Conservation (phyloP, 345 rosid genomes). For the Heritiera fomes region DNA sequence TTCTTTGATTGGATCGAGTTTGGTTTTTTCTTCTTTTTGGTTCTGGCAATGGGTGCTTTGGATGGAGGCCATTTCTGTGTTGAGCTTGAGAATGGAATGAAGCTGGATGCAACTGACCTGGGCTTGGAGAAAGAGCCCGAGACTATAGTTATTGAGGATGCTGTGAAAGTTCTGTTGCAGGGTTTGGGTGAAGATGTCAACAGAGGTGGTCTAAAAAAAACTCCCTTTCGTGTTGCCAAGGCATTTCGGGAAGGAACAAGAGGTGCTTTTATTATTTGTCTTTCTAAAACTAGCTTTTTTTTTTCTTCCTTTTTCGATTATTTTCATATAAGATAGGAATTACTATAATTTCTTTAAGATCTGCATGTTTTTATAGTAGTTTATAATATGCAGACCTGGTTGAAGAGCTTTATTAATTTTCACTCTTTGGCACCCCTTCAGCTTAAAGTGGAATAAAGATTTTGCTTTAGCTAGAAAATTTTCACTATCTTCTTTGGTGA, state of each 20-base stretch:
- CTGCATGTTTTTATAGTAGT: neutral
- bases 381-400: neutral
- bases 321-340: neutral
- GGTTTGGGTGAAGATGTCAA: slow-evolving; percentile 79
- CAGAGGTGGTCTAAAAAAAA: slow-evolving; percentile 86
- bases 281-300: neutral
- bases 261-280: slow-evolving; percentile 43
- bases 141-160: slow-evolving; percentile 68
- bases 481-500: neutral
- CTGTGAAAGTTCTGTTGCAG: slow-evolving; percentile 76
- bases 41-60: slow-evolving; percentile 73
- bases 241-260: slow-evolving; percentile 81
- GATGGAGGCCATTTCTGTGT: slow-evolving; percentile 62
- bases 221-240: slow-evolving; percentile 94
- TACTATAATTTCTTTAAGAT: neutral
- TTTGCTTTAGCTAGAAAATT: neutral
- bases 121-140: slow-evolving; percentile 61
- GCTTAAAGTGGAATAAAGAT: neutral
- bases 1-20: slow-evolving; percentile 28
- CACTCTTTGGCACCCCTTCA: neutral
- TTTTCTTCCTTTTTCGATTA: neutral
- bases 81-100: slow-evolving; percentile 61
- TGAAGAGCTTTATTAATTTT: neutral
- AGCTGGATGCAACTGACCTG: slow-evolving; percentile 42
- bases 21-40: slow-evolving; percentile 25